These are phyloP conservation scores for Metroxylon sagu DNA, from an alignment of 176 grass and related monocot species.

Conservation along the genomic window DNA sequence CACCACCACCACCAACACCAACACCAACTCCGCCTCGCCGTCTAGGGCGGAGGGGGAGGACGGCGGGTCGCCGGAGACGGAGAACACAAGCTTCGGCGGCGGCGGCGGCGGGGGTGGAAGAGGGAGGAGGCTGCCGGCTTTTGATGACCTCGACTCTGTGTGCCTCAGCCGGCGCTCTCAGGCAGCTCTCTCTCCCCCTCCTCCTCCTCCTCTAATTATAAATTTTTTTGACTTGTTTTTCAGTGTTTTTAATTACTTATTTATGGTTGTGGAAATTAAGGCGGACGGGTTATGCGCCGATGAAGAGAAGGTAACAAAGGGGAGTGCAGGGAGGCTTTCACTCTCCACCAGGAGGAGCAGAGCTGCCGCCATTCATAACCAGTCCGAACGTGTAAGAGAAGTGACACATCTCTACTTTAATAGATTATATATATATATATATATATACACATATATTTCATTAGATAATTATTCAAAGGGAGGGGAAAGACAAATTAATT, in stretches of 20 bases:
- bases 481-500: too few species aligned
- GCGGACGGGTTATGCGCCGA: slow-evolving; percentile 32
- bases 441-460: too few species aligned
- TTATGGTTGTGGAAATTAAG: too few species aligned
- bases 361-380: slow-evolving; percentile 69
- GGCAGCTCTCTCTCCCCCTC: slow-evolving; percentile 20
- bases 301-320: slow-evolving; percentile 30
- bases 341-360: slow-evolving; percentile 61
- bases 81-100: slow-evolving; percentile 53
- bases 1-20: slow-evolving; percentile 39
- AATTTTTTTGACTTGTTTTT: too few species aligned
- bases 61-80: slow-evolving; percentile 57
- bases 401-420: too few species aligned
- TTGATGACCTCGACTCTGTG: slow-evolving; percentile 30
- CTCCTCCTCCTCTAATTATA: background rate
- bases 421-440: too few species aligned
- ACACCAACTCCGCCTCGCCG: slow-evolving; percentile 54
- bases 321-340: slow-evolving; percentile 34
- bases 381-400: slow-evolving; percentile 92
- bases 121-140: too few species aligned
- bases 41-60: slow-evolving; percentile 20
- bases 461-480: too few species aligned
- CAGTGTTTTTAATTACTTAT: too few species aligned
- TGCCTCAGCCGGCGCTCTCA: slow-evolving; percentile 56
- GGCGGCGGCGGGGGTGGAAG: background rate